Conservation (phyloP, 2,329 filamentous ascomycete species). For the Hypoxylon sp. region DNA sequence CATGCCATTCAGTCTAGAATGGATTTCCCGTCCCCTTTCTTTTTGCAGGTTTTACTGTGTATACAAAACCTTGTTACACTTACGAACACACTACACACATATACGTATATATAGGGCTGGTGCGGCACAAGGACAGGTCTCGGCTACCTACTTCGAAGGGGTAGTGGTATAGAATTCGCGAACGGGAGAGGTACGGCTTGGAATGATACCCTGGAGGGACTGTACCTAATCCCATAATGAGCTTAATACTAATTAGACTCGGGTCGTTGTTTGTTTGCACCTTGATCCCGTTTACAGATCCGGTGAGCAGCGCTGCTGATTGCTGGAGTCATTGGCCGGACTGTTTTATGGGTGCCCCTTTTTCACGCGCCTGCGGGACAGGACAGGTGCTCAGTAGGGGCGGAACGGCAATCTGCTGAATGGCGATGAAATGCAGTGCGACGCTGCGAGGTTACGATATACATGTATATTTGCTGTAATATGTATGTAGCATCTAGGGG, state of each 20-base stretch:
- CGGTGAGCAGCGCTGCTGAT: neutral
- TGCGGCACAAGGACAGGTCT: slow-evolving; percentile 31
- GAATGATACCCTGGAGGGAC: slow-evolving; percentile 43
- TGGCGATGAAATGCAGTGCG: slow-evolving; percentile 24
- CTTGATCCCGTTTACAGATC: neutral
- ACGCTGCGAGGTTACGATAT: slow-evolving; percentile 18
- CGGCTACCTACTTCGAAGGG: slow-evolving; percentile 20
- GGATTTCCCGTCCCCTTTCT: neutral
- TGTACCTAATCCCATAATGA: slow-evolving; percentile 35
- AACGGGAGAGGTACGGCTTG: slow-evolving; percentile 33
- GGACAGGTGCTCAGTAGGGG: neutral
- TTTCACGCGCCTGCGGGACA: slow-evolving; percentile 10
- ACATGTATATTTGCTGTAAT: neutral
- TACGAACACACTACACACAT: no score
- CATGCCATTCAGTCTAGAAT: slow-evolving; percentile 39
- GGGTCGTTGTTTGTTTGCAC: neutral
- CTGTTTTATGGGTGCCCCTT: neutral
- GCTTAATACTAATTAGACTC: slow-evolving; percentile 29
- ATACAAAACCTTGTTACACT: no score
- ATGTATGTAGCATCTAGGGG: neutral
- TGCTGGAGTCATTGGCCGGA: neutral
- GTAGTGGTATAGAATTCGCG: slow-evolving; percentile 31
- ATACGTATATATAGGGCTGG: slow-evolving; percentile 18
- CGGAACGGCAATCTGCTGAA: slow-evolving; percentile 25
- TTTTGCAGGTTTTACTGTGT: slow-evolving; percentile 19